phyloP scores from a whole-genome alignment of 2,329 filamentous ascomycete genomes.

The Chaetomium olivaceum region DNA sequence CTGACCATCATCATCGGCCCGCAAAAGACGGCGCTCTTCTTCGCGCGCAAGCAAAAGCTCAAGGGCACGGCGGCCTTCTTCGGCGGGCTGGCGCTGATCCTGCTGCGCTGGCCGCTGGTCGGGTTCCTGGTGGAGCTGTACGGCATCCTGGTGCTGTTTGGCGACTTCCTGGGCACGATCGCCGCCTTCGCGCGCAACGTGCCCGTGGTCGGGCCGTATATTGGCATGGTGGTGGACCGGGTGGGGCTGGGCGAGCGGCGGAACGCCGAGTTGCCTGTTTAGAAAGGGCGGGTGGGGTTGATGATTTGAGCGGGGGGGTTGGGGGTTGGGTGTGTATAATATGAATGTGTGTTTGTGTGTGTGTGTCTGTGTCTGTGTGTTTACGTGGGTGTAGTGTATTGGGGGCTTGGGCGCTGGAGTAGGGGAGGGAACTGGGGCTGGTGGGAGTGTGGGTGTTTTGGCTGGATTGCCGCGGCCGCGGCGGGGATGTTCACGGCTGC shows the following conservation, averaged over 20 bases:
- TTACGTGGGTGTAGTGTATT: not conserved
- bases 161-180: slow-evolving; percentile 93
- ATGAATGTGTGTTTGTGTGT: not conserved
- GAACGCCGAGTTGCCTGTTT: slow-evolving; percentile 78
- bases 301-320: too few relatives aligned
- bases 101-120: slow-evolving; percentile 86
- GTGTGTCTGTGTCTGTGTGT: not conserved
- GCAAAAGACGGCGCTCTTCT: slow-evolving; percentile 89
- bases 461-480: not conserved
- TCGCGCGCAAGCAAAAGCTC: slow-evolving; percentile 88
- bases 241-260: slow-evolving; percentile 61
- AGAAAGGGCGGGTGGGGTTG: not conserved
- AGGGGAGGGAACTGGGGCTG: too few relatives aligned
- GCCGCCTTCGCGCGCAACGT: slow-evolving; percentile 82
- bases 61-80: slow-evolving; percentile 90
- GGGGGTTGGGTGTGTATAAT: not conserved
- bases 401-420: too few relatives aligned
- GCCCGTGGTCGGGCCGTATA: slow-evolving; percentile 83
- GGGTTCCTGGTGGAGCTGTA: slow-evolving; percentile 91
- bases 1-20: slow-evolving; percentile 93
- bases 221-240: slow-evolving; percentile 72
- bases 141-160: slow-evolving; percentile 90
- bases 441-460: not conserved
- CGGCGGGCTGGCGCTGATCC: slow-evolving; percentile 77
- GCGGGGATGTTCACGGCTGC: not conserved